Conservation (phyloP, 768 basidiomycete species). For the Kwoniella shandongensis region DNA sequence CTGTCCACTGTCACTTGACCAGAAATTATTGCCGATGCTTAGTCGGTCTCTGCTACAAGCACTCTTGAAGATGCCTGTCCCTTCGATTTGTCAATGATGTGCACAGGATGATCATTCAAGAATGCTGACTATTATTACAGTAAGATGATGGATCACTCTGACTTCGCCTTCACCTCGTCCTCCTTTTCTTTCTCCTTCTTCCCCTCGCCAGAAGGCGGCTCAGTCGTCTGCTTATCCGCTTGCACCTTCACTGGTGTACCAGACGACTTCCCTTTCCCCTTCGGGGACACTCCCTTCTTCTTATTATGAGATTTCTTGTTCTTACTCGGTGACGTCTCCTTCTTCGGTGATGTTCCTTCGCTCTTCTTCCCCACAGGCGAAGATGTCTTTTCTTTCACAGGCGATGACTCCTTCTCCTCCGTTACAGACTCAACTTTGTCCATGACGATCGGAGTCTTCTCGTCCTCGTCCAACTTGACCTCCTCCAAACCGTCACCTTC, state of each 20-base stretch:
- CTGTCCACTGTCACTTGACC: too few species aligned
- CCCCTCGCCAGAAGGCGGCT: too few species aligned
- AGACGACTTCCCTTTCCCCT: neutral
- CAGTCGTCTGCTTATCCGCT: neutral
- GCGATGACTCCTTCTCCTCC: neutral
- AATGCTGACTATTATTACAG: too few species aligned
- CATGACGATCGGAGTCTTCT: neutral
- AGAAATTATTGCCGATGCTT: too few species aligned
- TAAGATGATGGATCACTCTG: too few species aligned
- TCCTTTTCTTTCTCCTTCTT: too few species aligned
- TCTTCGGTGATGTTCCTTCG: neutral
- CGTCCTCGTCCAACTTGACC: conserved; percentile 5
- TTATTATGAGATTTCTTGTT: neutral
- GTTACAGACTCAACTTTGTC: too few species aligned
- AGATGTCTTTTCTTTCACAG: neutral
- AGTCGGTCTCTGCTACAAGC: too few species aligned
- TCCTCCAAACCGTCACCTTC: conserved; percentile 3
- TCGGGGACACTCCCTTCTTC: neutral
- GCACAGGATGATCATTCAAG: too few species aligned
- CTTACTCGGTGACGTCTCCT: neutral
- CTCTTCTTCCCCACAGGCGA: neutral
- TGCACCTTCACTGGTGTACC: neutral
- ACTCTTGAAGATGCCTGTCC: too few species aligned
- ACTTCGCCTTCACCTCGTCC: too few species aligned
- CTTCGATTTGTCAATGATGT: too few species aligned